These are phyloP conservation scores for Didymella glomerata DNA, from an alignment of 2,329 filamentous ascomycete species.

Conservation along the genomic window DNA sequence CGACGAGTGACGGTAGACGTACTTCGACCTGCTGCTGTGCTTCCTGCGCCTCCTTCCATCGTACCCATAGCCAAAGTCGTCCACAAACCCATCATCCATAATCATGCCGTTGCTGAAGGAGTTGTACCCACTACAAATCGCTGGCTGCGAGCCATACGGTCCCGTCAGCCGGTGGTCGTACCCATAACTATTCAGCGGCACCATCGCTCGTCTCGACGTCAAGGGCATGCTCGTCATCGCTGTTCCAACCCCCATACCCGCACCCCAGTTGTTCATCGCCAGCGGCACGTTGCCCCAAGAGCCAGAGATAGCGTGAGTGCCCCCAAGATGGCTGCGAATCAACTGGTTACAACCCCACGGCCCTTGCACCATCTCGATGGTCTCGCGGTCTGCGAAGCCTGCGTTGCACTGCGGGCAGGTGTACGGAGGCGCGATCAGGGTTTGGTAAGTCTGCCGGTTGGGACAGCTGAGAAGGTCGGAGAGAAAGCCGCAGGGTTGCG, in stretches of 20 bases:
- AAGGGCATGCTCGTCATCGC: constrained; percentile 16
- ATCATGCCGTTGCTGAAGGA: constrained; percentile 8
- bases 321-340: constrained; percentile 41
- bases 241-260: constrained; percentile 5
- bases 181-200: constrained; percentile 22
- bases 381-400: constrained; percentile 40
- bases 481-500: constrained; percentile 53
- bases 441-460: constrained; percentile 43
- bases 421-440: constrained; percentile 38
- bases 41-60: constrained; percentile 21
- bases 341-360: constrained; percentile 46
- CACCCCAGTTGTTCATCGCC: constrained; percentile 23
- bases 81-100: constrained; percentile 12
- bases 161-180: constrained; percentile 36
- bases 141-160: constrained; percentile 24
- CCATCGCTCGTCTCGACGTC: constrained; percentile 18
- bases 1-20: constrained; percentile 32
- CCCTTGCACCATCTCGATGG: constrained; percentile 44
- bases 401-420: constrained; percentile 43
- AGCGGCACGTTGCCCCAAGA: constrained; percentile 37
- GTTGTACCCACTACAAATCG: constrained; percentile 14
- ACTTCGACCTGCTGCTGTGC: constrained; percentile 30
- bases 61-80: constrained; percentile 14
- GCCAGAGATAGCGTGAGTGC: constrained; percentile 35
- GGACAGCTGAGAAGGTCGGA: constrained; percentile 55